Evolutionary conservation across 148 eudicot genomes (phyloP).

Genomic region (Nepenthes mirabilis): DNA sequence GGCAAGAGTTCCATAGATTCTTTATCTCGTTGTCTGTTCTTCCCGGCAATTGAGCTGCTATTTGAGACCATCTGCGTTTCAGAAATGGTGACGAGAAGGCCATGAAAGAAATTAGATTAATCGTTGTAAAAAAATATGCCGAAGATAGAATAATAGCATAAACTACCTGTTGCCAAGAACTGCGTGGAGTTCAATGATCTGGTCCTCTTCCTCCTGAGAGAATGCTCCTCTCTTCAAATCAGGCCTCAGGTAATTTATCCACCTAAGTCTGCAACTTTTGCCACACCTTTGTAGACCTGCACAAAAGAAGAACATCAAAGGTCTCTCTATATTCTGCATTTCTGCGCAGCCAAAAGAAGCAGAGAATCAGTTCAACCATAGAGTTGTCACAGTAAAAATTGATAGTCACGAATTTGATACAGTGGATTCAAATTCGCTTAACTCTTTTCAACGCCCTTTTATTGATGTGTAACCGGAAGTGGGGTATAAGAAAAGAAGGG

Average conservation of each 20-base stretch:
- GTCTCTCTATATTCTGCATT: constrained; percentile 3
- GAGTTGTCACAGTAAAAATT: no score
- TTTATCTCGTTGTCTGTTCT: constrained; percentile 91
- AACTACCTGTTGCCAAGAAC: constrained; percentile 76
- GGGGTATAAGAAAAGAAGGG: neutral
- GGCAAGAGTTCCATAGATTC: constrained; percentile 85
- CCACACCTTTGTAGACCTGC: constrained; percentile 93
- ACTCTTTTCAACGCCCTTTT: no score
- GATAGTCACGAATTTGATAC: no score
- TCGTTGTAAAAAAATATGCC: neutral
- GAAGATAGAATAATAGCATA: neutral
- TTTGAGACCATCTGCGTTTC: constrained; percentile 74
- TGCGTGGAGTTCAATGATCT: constrained; percentile 82
- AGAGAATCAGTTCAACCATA: no score
- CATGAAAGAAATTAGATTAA: neutral
- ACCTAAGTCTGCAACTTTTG: constrained; percentile 85
- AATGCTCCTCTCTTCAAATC: constrained; percentile 92
- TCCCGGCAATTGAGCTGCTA: constrained; percentile 85
- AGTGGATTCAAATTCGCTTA: no score
- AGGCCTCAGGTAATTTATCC: constrained; percentile 89
- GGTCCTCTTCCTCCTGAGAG: constrained; percentile 69
- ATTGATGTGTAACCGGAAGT: no score
- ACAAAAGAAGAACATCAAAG: neutral
- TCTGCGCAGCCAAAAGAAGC: neutral
- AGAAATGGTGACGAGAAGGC: neutral